Evolutionary conservation across 179 eudicot genomes (phyloP).

Genomic region (Amaranthus tricolor): DNA sequence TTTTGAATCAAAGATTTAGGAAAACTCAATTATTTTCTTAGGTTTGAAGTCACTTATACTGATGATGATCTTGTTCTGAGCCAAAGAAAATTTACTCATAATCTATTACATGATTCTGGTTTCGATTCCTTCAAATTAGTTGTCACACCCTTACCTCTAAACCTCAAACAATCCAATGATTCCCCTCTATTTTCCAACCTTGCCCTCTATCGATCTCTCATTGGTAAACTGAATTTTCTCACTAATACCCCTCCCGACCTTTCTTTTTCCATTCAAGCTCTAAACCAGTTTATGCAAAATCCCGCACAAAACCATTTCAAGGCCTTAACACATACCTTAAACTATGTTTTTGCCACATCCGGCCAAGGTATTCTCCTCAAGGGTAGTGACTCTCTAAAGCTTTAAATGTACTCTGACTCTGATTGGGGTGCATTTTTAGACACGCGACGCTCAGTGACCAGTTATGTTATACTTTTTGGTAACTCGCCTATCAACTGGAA

Average conservation of each 20-base stretch:
- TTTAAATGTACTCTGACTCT: not conserved
- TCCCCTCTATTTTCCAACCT: too few species aligned
- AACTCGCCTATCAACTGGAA: not conserved
- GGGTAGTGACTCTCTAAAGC: not conserved
- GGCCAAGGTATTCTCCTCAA: not conserved
- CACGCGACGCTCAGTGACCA: not conserved
- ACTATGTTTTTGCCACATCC: not conserved
- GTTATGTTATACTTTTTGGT: not conserved
- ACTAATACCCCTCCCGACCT: not conserved
- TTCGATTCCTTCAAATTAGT: not conserved
- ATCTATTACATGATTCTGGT: not conserved
- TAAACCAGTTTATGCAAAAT: not conserved
- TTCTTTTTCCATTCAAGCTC: not conserved
- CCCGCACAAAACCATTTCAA: not conserved
- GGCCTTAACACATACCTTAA: not conserved
- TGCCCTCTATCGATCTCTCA: too few species aligned
- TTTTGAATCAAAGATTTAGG: not conserved
- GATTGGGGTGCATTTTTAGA: not conserved
- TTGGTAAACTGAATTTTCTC: not conserved
- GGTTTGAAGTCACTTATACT: not conserved
- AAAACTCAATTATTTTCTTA: too few species aligned
- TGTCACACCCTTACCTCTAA: not conserved
- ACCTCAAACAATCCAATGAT: not conserved
- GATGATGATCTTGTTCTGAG: not conserved
- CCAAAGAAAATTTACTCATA: not conserved